Base-by-base conservation (phyloP, 2,329 filamentous ascomycete species). In the Volutella citrinella region DNA sequence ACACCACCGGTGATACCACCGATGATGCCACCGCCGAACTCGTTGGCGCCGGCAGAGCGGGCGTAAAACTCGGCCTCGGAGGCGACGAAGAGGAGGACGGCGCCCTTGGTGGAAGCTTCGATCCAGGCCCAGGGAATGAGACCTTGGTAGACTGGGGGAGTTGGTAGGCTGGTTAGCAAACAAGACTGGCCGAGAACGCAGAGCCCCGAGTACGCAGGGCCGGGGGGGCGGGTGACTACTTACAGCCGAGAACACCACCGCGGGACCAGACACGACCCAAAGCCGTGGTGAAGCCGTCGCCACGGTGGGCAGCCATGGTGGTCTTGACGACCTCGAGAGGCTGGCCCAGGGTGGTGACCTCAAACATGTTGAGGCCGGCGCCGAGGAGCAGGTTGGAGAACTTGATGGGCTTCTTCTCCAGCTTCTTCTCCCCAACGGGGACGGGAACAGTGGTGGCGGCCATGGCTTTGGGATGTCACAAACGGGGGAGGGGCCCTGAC, bases 61-160 rank as follows among this genome's bases (percentile, higher is more conserved):
- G 90, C 91, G 63, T 93, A 87, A 78, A 85, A 98, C 68, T 98
- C 93, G 68, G 89, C 91, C 71, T 98, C 93, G 56, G 91, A 95
- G 51, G 93, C 93, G 64, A 98, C 91, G 72, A 98, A 98, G 66
- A 98, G 87, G 60, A 98, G 86, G 55, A 98, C 93, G 56, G 93
- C 93, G 64, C 93, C 93, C 74, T 98, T 98, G 70, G 93, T 97
- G 60, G 91, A 97, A 63, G 93, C 93, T 79, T 98, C 93, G 71
- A 98, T 97, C 93, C 93, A 98, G 68, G 93, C 93, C 91, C 91
- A 96, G 48, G 93, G 93, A 65, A 98, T 97, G 56, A 98, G 86
- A 67, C 93, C 93, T 76, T 98, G 93, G 78, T 96, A 98, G 76
- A 96, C 91, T 97, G n/a, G n/a, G 22, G 61, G 48, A 39, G 35